Evolutionary conservation across 441 rosid species (phyloP).

Genomic region (Aleurites moluccanus): DNA sequence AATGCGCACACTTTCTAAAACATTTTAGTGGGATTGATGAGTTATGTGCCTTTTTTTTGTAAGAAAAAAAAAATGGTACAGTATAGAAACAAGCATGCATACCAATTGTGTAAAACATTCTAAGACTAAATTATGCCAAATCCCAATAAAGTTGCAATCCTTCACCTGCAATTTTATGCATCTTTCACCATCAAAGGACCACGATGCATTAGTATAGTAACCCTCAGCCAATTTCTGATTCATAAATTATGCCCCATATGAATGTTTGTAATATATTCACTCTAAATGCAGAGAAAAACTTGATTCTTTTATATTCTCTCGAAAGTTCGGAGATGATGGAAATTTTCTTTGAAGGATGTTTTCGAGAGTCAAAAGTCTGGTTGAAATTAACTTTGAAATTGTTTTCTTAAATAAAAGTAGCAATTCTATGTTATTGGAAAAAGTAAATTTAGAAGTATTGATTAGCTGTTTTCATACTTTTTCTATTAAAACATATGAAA

Average conservation of each 20-base stretch:
- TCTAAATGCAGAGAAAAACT: not conserved
- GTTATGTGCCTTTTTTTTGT: not conserved
- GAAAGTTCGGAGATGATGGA: not conserved
- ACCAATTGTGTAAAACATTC: not conserved
- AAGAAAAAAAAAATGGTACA: not conserved
- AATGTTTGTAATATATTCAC: not conserved
- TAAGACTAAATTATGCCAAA: constrained; percentile 10
- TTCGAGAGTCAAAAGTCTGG: not conserved
- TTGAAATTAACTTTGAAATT: too few relatives aligned
- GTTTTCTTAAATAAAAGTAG: too few relatives aligned
- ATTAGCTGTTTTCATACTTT: too few relatives aligned
- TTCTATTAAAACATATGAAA: too few relatives aligned
- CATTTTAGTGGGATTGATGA: constrained; percentile 27
- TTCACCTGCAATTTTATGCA: constrained; percentile 8
- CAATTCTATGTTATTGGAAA: too few relatives aligned
- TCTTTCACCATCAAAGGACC: constrained; percentile 1
- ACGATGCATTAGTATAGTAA: not conserved
- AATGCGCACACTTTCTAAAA: constrained; percentile 35
- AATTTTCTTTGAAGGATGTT: not conserved
- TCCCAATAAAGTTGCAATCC: constrained; percentile 22
- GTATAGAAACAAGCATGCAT: not conserved
- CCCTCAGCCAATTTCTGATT: not conserved
- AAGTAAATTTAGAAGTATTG: too few relatives aligned
- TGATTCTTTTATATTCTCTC: too few relatives aligned
- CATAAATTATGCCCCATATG: constrained; percentile 4